Percentiles rank a stretch among this genome's conserved stretches.
These are phyloP conservation scores for Stylonectria norvegica DNA, from an alignment of 2,329 filamentous ascomycete genomes.

Conservation along the genomic window DNA sequence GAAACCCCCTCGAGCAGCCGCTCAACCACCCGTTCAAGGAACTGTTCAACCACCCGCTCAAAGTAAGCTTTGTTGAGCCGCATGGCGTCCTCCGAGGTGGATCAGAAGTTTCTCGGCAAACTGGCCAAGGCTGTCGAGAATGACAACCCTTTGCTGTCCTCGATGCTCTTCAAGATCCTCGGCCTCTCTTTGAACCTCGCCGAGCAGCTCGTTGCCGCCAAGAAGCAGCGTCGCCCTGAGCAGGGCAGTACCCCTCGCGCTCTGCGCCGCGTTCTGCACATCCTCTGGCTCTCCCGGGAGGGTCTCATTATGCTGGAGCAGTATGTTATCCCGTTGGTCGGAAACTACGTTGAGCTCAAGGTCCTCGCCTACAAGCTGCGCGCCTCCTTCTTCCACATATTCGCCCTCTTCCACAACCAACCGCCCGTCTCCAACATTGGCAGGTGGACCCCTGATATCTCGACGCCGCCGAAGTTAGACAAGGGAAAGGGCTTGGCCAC, in stretches of 20 bases:
- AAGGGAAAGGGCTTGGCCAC: conserved; percentile 51
- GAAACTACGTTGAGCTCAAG: conserved; percentile 75
- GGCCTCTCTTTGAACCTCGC: conserved; percentile 87
- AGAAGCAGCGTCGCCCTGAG: conserved; percentile 80
- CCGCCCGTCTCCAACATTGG: conserved; percentile 67
- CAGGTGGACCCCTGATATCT: conserved; percentile 47
- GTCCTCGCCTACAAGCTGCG: conserved; percentile 88
- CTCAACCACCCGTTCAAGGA: no score
- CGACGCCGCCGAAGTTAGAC: conserved; percentile 34
- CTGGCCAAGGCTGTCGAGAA: conserved; percentile 76
- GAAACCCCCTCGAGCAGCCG: no score
- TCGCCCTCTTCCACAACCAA: conserved; percentile 92
- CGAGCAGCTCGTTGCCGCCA: conserved; percentile 75
- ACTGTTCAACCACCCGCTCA: no score
- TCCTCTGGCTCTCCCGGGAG: conserved; percentile 92
- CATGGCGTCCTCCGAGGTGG: conserved; percentile 96
- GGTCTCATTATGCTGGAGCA: conserved; percentile 83
- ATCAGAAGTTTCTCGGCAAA: conserved; percentile 92
- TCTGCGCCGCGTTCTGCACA: conserved; percentile 78
- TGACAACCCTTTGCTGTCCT: conserved; percentile 75
- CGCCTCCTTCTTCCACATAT: conserved; percentile 94
- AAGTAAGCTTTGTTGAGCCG: no score
- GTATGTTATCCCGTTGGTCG: conserved; percentile 82
- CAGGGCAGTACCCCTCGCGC: conserved; percentile 74
- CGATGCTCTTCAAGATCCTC: conserved; percentile 84